A percentile compares a stretch with the other conserved stretches of the same genome.
phyloP scores from a whole-genome alignment of 148 eudicot species.

The Bassia scoparia region DNA sequence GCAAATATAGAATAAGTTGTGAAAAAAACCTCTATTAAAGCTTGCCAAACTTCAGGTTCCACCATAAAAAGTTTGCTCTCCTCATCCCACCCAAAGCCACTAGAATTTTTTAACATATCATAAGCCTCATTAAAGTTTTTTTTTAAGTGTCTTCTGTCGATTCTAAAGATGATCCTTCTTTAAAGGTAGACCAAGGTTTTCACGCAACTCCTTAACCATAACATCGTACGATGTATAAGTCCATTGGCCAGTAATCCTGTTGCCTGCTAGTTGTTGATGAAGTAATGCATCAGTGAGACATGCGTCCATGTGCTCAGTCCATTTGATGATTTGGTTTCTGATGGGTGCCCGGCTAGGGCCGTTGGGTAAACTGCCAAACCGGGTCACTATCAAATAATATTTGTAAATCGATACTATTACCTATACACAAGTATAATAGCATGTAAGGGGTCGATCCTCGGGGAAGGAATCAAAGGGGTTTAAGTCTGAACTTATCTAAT shows the following conservation, averaged over 20 bases:
- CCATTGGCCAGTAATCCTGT: neutral
- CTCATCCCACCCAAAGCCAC: neutral
- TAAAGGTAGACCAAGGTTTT: neutral
- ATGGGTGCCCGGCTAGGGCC: too few species aligned
- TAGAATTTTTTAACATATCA: neutral
- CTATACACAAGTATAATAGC: too few species aligned
- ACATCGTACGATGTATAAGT: neutral
- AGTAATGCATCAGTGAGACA: neutral
- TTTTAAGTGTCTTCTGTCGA: neutral
- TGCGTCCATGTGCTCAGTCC: slow-evolving; percentile 11
- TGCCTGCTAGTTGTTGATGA: neutral
- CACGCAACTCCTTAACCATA: slow-evolving; percentile 2
- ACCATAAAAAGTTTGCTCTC: neutral
- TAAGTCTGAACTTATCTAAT: too few species aligned
- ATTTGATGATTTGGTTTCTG: too few species aligned
- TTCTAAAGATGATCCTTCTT: neutral
- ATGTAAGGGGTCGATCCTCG: too few species aligned
- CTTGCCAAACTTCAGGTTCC: neutral
- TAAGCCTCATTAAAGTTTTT: neutral
- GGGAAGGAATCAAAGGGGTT: too few species aligned
- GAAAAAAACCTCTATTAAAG: neutral
- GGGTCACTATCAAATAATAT: too few species aligned
- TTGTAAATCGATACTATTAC: too few species aligned
- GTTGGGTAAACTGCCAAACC: too few species aligned
- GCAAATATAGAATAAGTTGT: too few species aligned